phyloP scores from a whole-genome alignment of 176 grass and related monocot species.

The Thalia dealbata region DNA sequence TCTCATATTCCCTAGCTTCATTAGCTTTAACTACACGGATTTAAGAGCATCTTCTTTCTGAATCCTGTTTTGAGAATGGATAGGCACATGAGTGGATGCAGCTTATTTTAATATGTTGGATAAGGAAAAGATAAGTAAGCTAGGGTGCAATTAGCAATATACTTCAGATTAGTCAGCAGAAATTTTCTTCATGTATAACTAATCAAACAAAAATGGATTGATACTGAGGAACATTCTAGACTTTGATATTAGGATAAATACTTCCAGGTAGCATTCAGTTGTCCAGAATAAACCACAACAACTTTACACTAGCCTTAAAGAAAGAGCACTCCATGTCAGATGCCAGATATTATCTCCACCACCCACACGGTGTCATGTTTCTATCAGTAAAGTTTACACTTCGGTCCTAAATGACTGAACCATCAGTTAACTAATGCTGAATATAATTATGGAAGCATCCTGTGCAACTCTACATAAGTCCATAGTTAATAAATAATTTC shows the following conservation, averaged over 20 bases:
- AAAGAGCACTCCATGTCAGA: background rate
- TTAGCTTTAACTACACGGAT: slow-evolving; percentile 60
- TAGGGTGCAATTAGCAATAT: background rate
- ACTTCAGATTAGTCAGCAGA: background rate
- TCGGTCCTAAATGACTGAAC: background rate
- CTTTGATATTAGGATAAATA: background rate
- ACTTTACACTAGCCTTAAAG: background rate
- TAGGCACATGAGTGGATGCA: slow-evolving; percentile 1
- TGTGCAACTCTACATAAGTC: no score
- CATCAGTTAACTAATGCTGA: background rate
- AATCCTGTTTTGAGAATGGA: slow-evolving; percentile 41
- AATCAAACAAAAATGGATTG: background rate
- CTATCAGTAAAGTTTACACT: background rate
- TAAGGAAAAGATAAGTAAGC: background rate
- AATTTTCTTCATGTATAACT: background rate
- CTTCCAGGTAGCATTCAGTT: background rate
- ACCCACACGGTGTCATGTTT: background rate
- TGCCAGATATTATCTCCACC: background rate
- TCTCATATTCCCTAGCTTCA: slow-evolving; percentile 61
- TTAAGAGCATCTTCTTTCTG: slow-evolving; percentile 95
- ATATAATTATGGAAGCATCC: background rate
- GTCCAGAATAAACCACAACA: background rate
- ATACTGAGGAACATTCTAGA: background rate
- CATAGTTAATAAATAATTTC: no score
- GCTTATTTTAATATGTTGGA: background rate